Evolutionary conservation across 2,329 filamentous ascomycete genomes (phyloP).

Genomic region (Colletotrichum agaves): DNA sequence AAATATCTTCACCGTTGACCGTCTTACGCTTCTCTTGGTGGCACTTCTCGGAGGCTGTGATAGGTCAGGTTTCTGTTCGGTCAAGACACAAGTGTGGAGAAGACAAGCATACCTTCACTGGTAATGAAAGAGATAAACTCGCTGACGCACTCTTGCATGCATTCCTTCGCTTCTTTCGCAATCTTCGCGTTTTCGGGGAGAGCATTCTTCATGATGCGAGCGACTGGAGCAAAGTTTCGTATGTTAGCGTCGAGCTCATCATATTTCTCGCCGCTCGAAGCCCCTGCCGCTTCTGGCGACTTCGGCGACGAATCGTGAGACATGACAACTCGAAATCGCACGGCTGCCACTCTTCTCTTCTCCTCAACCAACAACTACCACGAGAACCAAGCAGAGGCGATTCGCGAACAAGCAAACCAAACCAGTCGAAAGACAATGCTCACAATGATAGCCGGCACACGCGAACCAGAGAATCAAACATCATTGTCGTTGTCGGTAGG

Average conservation of each 20-base stretch:
- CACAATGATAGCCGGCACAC: constrained; percentile 18
- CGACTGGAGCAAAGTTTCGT: constrained; percentile 93
- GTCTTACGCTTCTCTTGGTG: constrained; percentile 99
- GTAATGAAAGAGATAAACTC: constrained; percentile 99
- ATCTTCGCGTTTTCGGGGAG: constrained; percentile 99
- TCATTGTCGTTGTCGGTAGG: constrained; percentile 17
- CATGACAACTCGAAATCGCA: constrained; percentile 56
- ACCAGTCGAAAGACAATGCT: constrained; percentile 12
- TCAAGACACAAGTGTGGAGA: constrained; percentile 18
- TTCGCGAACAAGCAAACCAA: background rate
- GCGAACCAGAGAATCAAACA: constrained; percentile 60
- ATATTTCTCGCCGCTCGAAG: constrained; percentile 59
- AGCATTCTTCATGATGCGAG: constrained; percentile 98
- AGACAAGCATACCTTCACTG: constrained; percentile 81
- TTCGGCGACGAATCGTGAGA: constrained; percentile 67
- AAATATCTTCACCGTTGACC: constrained; percentile 97
- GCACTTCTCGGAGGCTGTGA: constrained; percentile 94
- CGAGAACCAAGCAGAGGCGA: constrained; percentile 23
- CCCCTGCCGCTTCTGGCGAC: constrained; percentile 60
- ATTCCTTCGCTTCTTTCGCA: constrained; percentile 98
- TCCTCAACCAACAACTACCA: constrained; percentile 22
- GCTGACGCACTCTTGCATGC: constrained; percentile 99
- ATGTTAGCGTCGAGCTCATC: constrained; percentile 88
- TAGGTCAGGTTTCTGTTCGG: constrained; percentile 41
- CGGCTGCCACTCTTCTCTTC: background rate